Conservation (phyloP, 345 rosid genomes). For the Salix koriyanagi region DNA sequence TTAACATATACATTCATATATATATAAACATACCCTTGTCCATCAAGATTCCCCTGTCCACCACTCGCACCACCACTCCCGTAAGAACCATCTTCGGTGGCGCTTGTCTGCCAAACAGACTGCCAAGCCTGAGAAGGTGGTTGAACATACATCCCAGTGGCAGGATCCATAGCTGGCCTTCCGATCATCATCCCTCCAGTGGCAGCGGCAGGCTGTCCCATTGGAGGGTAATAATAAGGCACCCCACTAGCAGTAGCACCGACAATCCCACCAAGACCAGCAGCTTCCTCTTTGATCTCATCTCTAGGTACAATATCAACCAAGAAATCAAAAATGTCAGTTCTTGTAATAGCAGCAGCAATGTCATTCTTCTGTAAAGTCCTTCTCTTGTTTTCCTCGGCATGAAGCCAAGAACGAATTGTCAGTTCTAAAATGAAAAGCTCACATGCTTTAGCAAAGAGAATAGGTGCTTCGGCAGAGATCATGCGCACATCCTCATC, state of each 20-base stretch:
- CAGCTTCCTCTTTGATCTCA: constrained; percentile 76
- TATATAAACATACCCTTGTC: constrained; percentile 18
- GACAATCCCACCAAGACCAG: constrained; percentile 47
- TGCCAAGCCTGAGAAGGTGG: constrained; percentile 98
- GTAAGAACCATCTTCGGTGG: constrained; percentile 62
- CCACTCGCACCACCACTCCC: constrained; percentile 54
- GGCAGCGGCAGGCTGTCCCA: constrained; percentile 59
- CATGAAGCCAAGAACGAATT: constrained; percentile 95
- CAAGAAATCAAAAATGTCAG: constrained; percentile 85
- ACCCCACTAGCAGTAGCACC: constrained; percentile 73
- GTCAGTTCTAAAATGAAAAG: constrained; percentile 91
- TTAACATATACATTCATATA: background rate
- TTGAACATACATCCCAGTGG: constrained; percentile 55
- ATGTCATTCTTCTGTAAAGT: constrained; percentile 94
- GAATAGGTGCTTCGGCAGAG: constrained; percentile 92
- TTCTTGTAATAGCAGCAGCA: constrained; percentile 87
- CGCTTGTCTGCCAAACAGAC: constrained; percentile 78
- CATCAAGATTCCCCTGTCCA: constrained; percentile 67
- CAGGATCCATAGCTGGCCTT: constrained; percentile 73
- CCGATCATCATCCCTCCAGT: constrained; percentile 86
- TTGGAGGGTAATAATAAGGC: constrained; percentile 81
- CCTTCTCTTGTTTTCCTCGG: constrained; percentile 88
- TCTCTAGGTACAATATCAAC: constrained; percentile 90
- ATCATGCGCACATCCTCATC: constrained; percentile 99
- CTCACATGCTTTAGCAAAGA: constrained; percentile 93